A percentile compares a stretch with the other conserved stretches of the same genome.
Conservation (phyloP, 2,329 filamentous ascomycete genomes). For the Periconia macrospinosa region DNA sequence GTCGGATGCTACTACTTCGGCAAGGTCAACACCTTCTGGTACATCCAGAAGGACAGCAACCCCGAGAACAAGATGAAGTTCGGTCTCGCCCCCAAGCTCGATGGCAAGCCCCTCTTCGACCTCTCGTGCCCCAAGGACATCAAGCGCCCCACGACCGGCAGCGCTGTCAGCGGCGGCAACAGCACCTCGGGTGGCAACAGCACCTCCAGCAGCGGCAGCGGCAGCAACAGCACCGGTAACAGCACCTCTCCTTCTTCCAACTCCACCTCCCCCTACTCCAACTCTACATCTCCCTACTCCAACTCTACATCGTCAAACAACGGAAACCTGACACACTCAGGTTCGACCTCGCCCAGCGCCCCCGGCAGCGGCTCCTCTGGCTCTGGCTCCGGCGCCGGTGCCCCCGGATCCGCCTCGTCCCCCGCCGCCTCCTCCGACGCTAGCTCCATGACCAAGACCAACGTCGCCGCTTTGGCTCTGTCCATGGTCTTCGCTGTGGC, state of each 20-base stretch:
- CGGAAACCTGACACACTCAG: neutral
- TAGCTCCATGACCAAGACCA: constrained; percentile 15
- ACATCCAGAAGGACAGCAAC: constrained; percentile 47
- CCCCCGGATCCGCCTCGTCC: constrained; percentile 6
- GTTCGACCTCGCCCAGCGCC: neutral
- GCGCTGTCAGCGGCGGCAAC: neutral
- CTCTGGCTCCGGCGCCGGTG: neutral
- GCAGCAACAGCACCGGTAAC: neutral
- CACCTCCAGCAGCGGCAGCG: neutral
- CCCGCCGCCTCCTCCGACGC: constrained; percentile 11
- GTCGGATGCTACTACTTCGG: constrained; percentile 39
- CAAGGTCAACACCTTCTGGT: constrained; percentile 40
- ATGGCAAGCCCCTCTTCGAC: constrained; percentile 56
- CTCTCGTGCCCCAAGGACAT: constrained; percentile 50
- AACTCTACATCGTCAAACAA: constrained; percentile 12
- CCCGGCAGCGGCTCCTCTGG: neutral
- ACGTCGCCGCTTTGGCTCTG: constrained; percentile 27
- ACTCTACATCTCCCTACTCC: constrained; percentile 4
- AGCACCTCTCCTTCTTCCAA: neutral
- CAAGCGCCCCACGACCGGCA: neutral
- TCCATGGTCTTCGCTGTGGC: constrained; percentile 29
- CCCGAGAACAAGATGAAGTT: constrained; percentile 62
- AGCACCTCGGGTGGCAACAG: neutral
- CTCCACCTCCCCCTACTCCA: constrained; percentile 1
- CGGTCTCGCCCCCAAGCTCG: constrained; percentile 58